A percentile compares a stretch with the other conserved stretches of the same genome.
Evolutionary conservation across 2,329 filamentous ascomycete species (phyloP).

Genomic region (Diplocarpon rosae): DNA sequence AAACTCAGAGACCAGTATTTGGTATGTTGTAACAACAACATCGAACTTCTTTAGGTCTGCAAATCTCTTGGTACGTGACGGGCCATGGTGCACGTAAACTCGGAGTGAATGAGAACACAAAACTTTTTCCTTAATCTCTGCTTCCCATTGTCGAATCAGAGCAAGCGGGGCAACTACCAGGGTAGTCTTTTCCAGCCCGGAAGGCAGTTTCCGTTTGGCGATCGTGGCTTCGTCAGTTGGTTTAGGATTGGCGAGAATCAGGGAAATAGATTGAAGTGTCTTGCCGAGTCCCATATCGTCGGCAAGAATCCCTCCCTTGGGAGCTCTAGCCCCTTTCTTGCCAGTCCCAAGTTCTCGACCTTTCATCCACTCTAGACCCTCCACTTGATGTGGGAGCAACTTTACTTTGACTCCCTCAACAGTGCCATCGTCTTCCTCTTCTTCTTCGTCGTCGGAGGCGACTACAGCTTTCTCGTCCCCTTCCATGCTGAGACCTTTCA

Average conservation of each 20-base stretch:
- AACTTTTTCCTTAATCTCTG: constrained; percentile 80
- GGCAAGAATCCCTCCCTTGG: constrained; percentile 87
- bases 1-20: constrained; percentile 87
- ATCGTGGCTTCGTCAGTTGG: constrained; percentile 47
- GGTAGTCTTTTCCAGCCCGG: constrained; percentile 63
- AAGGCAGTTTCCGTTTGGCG: constrained; percentile 57
- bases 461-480: constrained; percentile 29
- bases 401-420: constrained; percentile 79
- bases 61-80: constrained; percentile 68
- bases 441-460: constrained; percentile 33
- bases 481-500: constrained; percentile 34
- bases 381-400: constrained; percentile 84
- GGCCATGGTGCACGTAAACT: constrained; percentile 85
- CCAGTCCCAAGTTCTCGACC: constrained; percentile 80
- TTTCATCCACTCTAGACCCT: constrained; percentile 91
- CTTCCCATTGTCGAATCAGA: constrained; percentile 94
- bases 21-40: constrained; percentile 94
- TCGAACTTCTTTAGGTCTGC: constrained; percentile 75
- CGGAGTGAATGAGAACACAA: constrained; percentile 56
- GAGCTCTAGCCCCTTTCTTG: constrained; percentile 62
- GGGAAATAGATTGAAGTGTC: constrained; percentile 83
- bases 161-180: constrained; percentile 88
- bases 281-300: constrained; percentile 98
- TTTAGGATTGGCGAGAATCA: constrained; percentile 75
- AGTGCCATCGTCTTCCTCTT: constrained; percentile 47